Base-by-base conservation (phyloP, 2,329 filamentous ascomycete genomes). In the Akanthomyces muscarius region DNA sequence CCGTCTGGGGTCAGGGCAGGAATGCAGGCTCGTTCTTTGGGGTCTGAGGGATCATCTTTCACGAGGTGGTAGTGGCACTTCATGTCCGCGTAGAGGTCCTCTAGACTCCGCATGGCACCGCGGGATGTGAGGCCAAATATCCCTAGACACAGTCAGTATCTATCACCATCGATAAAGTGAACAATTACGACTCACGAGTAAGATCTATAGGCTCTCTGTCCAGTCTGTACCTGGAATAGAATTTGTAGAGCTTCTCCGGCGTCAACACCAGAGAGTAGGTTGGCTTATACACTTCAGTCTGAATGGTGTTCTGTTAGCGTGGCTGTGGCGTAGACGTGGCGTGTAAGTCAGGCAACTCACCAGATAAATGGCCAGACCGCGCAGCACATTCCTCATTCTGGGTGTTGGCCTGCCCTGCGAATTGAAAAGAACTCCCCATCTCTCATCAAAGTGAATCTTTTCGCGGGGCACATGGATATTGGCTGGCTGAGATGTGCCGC, bases 401-500 rank as follows among this genome's bases (percentile, higher is more conserved):
- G 80, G 74, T 0, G 91, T 93, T 1, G 90, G 86, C 62, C 83
- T 81, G 0, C 88, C 89, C 33, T 86, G 80, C 3, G 80, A 77
- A 53, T 89, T 86, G 71, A 96, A 96, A 3, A 96, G 74, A 11
- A 80, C 80, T 6, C 90, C 89, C 92, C 92, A 96, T 71, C 88
- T 87, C 71, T 83, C 85, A 71, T 93, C 90, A 33, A 70, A 73
- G 11, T 70, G 45, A 11, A 53, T 45, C 10, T 64, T 61, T 0
- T 44, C 63, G 2, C 54, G 45, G 5, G 61, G 25, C 25, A 28
- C 2, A 18, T 52, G 25, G 14, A 28, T 33, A 28, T 54, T 54
- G 10, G 38, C n/a, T 16, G 4, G 13, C 11, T 28, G 13, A 18
- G 42, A 18, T 25, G 38, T 45, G 41, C 50, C n/a, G n/a, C 42